Evolutionary conservation across 164 flowering plant genomes (phyloP).

Genomic region (Aristolochia californica): DNA sequence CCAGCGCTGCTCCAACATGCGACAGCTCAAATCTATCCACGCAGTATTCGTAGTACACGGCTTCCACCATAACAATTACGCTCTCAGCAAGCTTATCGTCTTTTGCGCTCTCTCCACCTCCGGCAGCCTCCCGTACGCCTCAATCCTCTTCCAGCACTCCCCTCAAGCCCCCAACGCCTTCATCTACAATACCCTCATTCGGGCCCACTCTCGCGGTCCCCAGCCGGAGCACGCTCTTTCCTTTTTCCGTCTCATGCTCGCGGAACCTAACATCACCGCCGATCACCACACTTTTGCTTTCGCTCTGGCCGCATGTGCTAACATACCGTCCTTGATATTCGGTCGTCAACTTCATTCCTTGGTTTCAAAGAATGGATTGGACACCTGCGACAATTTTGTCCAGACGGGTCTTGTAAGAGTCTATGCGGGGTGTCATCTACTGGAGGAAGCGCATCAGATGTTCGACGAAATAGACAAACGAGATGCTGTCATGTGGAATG

Average conservation of each 20-base stretch:
- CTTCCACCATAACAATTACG: slow-evolving; percentile 22
- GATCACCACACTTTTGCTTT: slow-evolving; percentile 29
- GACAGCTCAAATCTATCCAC: slow-evolving; percentile 25
- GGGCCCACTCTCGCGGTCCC: slow-evolving; percentile 24
- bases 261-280: slow-evolving; percentile 5
- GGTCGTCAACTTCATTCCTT: slow-evolving; percentile 25
- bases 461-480: slow-evolving; percentile 25
- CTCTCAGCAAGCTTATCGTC: slow-evolving; percentile 27
- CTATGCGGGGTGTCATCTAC: slow-evolving; percentile 13
- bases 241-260: slow-evolving; percentile 25
- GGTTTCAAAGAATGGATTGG: slow-evolving; percentile 22
- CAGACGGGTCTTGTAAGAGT: slow-evolving; percentile 29
- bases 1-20: slow-evolving; percentile 20
- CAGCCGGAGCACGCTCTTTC: slow-evolving; percentile 18
- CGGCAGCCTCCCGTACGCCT: slow-evolving; percentile 24
- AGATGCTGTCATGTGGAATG: slow-evolving; percentile 30
- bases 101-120: slow-evolving; percentile 23
- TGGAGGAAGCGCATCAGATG: slow-evolving; percentile 18
- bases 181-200: slow-evolving; percentile 33
- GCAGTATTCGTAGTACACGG: slow-evolving; percentile 27
- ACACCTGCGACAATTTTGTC: slow-evolving; percentile 14
- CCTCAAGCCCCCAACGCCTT: slow-evolving; percentile 24
- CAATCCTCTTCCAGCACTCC: slow-evolving; percentile 20
- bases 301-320: slow-evolving; percentile 27
- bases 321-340: slow-evolving; percentile 1